Percentiles rank a stretch among this genome's conserved stretches.
Evolutionary conservation across 306 rosid genomes (phyloP).

Genomic region (Cicer chorassanicum): DNA sequence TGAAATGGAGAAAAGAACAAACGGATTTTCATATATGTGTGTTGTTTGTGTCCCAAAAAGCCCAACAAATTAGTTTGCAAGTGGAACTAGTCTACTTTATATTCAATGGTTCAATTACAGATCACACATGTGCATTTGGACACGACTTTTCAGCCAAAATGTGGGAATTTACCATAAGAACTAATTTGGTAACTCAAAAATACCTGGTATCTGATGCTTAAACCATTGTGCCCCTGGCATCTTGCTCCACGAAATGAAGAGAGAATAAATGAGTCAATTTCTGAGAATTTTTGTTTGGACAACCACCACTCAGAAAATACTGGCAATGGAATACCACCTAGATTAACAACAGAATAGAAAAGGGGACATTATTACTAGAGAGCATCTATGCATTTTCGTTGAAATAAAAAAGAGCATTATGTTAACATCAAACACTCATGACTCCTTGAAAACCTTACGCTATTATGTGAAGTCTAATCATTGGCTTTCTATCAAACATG

Average conservation of each 20-base stretch:
- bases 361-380: conserved; percentile 17
- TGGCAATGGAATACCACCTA: conserved; percentile 90
- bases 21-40: conserved; percentile 11
- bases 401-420: conserved; percentile 23
- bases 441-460: conserved; percentile 15
- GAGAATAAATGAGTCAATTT: conserved; percentile 79
- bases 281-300: conserved; percentile 76
- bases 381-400: conserved; percentile 33
- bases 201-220: conserved; percentile 94
- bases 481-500: neutral
- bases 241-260: conserved; percentile 74
- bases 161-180: neutral
- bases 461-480: conserved; percentile 12
- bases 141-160: conserved; percentile 21
- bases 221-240: conserved; percentile 80
- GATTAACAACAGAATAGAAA: conserved; percentile 37
- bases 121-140: conserved; percentile 6
- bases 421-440: neutral
- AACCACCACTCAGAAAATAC: conserved; percentile 98
- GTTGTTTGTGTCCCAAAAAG: conserved; percentile 21
- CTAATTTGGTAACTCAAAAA: conserved; percentile 27
- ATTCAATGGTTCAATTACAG: conserved; percentile 31
- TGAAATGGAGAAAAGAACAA: neutral
- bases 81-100: conserved; percentile 17
- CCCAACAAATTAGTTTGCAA: conserved; percentile 8